A percentile compares a stretch with the other conserved stretches of the same genome.
Evolutionary conservation across 495 filamentous ascomycete genomes (phyloP).

Genomic region (Penicillium samsonianum): DNA sequence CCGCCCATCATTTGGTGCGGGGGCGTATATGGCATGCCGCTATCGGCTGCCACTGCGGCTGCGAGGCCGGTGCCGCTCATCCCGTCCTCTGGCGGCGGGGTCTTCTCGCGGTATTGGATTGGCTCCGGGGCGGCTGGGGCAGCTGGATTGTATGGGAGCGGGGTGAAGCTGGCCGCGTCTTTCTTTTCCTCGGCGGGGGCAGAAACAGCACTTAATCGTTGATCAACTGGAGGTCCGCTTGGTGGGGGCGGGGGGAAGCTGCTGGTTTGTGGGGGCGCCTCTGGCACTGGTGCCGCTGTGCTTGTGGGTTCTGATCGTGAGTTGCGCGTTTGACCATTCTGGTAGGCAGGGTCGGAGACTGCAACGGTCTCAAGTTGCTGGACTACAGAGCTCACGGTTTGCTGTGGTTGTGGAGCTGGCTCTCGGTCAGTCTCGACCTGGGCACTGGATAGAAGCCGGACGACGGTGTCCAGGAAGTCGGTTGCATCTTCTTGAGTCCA

Average conservation of each 20-base stretch:
- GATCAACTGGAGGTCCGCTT: slow-evolving; percentile 34
- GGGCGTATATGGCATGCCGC: slow-evolving; percentile 45
- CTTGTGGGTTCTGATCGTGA: slow-evolving; percentile 41
- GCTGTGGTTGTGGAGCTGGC: slow-evolving; percentile 49
- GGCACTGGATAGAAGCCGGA: slow-evolving; percentile 56
- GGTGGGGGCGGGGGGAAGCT: slow-evolving; percentile 49
- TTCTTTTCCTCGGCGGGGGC: slow-evolving; percentile 35
- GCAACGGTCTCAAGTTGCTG: slow-evolving; percentile 82
- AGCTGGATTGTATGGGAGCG: slow-evolving; percentile 89
- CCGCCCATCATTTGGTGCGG: slow-evolving; percentile 32
- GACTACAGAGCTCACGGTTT: slow-evolving; percentile 73
- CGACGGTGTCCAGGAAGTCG: slow-evolving; percentile 66
- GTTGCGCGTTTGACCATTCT: slow-evolving; percentile 54
- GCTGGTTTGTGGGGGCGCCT: slow-evolving; percentile 22
- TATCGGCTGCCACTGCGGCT: slow-evolving; percentile 67
- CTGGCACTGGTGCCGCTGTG: slow-evolving; percentile 37
- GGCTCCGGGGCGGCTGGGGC: slow-evolving; percentile 83
- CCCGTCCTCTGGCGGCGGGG: slow-evolving; percentile 77
- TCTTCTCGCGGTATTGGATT: slow-evolving; percentile 84
- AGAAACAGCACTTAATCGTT: slow-evolving; percentile 26
- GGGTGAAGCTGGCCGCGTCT: slow-evolving; percentile 56
- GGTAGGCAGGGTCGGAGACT: slow-evolving; percentile 63
- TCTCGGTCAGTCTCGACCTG: slow-evolving; percentile 57
- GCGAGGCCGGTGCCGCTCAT: slow-evolving; percentile 69
- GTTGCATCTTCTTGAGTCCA: slow-evolving; percentile 77